Percentiles rank a stretch among this genome's conserved stretches.
Conservation (phyloP, 2,329 filamentous ascomycete species). For the Hymenoscyphus fructigenus region DNA sequence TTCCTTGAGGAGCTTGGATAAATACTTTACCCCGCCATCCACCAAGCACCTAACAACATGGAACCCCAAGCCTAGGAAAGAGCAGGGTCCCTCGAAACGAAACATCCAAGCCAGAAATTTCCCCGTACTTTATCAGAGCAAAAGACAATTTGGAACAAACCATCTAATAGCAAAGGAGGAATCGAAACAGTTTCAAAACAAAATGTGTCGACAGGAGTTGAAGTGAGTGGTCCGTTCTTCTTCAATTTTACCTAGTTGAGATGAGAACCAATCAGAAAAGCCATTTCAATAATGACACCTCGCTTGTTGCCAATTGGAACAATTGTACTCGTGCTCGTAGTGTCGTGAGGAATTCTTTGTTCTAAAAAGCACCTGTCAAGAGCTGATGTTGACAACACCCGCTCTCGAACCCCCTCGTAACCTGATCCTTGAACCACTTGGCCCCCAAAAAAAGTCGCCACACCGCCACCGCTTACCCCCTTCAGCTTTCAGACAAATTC, state of each 20-base stretch:
- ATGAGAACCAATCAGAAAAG: background rate
- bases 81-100: background rate
- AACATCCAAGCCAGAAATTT: background rate
- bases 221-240: no score
- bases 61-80: no score
- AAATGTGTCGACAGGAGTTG: no score
- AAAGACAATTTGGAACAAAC: no score
- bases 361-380: no score
- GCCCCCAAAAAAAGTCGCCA: background rate
- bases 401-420: background rate
- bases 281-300: background rate
- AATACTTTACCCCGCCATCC: background rate
- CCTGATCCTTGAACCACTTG: background rate
- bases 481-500: background rate
- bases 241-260: no score
- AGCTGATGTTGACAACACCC: no score
- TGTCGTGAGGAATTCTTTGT: no score
- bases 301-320: no score
- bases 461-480: conserved; percentile 2
- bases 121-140: no score
- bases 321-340: no score
- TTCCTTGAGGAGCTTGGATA: background rate
- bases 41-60: background rate
- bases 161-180: background rate
- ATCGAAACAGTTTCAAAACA: background rate